Evolutionary conservation across 768 basidiomycete species (phyloP), one percentile per base, ranked within the genome.

Genomic region (Cystobasidium onofrii): DNA sequence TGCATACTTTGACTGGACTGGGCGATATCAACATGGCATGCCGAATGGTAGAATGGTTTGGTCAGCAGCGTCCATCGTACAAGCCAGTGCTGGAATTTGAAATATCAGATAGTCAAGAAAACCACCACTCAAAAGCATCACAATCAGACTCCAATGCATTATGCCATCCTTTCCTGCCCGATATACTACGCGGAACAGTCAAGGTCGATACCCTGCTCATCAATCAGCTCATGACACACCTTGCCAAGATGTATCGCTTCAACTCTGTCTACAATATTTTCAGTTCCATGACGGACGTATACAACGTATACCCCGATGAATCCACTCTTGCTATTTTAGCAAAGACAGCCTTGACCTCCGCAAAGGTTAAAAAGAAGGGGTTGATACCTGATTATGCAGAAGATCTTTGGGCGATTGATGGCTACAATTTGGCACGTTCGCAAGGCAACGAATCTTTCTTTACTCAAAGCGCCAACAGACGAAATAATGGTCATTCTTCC

Each of bases 301-400:
- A 50, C 65, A 62, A 43, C 20, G 73, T 74, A 27, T 60, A 69
- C 13, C 62, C 74, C 3, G 55, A 52, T 0, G 73, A 25, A 60
- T 31, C 12, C 29, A 71, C 69, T 20, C 36, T 71, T 23, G 55
- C 52, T 27, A 60, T 71, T 3, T 34, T 71, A 10, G 69, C 36
- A n/a, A 71, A 60, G 43, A 44, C 69, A 10, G 69, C 69, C 23
- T 25, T 71, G 12, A 55, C 54, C 20, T 23, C n/a, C 1, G 69
- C 29, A 13, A 36, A 34, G 27, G 9, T 34, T 10, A 33, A 20
- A 25, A 29, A 41, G 27, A 46, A 34, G 7, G 54, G 69, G 13
- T 20, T 31, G 9, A 20, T 60, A 17, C 57, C 57, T 60, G 57
- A 64, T 36, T 34, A 64, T 41, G 39, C 27, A 20, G 39, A 33